phyloP scores from a whole-genome alignment of 2,329 filamentous ascomycete species.

The Gremmenia infestans region DNA sequence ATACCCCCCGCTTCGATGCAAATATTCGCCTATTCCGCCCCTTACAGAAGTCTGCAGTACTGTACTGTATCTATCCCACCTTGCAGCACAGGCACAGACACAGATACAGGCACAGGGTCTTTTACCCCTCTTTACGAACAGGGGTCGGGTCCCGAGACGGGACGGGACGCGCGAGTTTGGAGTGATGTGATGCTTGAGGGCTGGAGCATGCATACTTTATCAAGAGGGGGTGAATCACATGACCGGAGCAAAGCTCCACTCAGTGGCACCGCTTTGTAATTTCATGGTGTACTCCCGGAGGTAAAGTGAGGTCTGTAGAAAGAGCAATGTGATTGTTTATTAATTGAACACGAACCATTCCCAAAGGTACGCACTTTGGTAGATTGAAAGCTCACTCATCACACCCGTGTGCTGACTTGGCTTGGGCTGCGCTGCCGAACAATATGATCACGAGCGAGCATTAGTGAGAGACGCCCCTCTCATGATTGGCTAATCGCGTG shows the following conservation, averaged over 20 bases:
- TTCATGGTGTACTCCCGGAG: background rate
- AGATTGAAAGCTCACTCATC: background rate
- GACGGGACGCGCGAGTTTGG: background rate
- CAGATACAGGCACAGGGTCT: background rate
- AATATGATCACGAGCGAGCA: background rate
- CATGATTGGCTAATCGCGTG: conserved; percentile 1
- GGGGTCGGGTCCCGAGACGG: background rate
- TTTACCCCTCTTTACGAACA: background rate
- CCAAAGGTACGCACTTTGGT: too few relatives aligned
- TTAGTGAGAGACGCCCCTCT: background rate
- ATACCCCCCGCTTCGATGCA: background rate
- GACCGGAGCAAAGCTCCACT: background rate
- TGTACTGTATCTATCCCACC: background rate
- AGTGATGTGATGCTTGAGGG: too few relatives aligned
- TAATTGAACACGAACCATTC: too few relatives aligned
- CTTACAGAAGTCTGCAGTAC: background rate
- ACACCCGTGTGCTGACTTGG: background rate
- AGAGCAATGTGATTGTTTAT: background rate
- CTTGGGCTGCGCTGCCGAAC: too few relatives aligned
- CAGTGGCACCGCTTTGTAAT: too few relatives aligned
- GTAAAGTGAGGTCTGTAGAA: background rate
- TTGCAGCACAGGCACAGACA: background rate
- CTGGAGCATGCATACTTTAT: background rate
- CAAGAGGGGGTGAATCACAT: background rate
- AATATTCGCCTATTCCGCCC: background rate